Conservation (phyloP, 768 basidiomycete genomes). For the Rhodosporidiobolus odoratus region DNA sequence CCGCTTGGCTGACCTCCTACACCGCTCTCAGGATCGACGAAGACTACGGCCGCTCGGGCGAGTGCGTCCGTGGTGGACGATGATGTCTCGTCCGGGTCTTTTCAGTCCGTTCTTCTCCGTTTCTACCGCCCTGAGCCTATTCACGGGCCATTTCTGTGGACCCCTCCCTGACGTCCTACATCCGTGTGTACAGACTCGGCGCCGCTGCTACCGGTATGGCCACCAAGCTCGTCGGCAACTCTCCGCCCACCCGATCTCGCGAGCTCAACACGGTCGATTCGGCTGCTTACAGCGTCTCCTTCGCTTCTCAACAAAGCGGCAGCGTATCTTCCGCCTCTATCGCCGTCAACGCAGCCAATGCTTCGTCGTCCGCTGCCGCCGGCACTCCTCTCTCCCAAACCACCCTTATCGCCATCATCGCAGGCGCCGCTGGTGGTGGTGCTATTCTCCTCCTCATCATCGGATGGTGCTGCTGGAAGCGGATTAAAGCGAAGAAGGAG, state of each 20-base stretch:
- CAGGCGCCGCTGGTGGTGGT: constrained; percentile 2
- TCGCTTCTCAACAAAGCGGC: constrained; percentile 1
- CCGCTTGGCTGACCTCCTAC: no score
- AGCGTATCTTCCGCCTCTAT: background rate
- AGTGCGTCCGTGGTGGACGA: background rate
- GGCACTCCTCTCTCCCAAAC: constrained; percentile 4
- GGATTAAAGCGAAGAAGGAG: constrained; percentile 23
- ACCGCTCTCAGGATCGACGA: background rate
- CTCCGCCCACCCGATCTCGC: constrained; percentile 4
- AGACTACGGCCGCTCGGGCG: no score
- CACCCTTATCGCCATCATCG: constrained; percentile 25
- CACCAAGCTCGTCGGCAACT: background rate
- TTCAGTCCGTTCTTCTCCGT: background rate
- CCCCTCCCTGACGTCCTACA: no score
- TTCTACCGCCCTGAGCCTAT: background rate
- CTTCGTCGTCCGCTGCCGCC: background rate
- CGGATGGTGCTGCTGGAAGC: constrained; percentile 30
- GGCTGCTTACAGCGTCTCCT: constrained; percentile 1
- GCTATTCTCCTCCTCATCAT: constrained; percentile 7
- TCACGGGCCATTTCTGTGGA: background rate
- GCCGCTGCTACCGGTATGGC: background rate
- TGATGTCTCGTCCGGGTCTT: background rate
- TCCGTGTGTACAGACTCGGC: constrained; percentile 1
- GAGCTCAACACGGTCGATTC: background rate
- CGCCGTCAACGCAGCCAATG: background rate